Base-by-base conservation (phyloP, 768 basidiomycete species). In the Lactifluus pinguis region DNA sequence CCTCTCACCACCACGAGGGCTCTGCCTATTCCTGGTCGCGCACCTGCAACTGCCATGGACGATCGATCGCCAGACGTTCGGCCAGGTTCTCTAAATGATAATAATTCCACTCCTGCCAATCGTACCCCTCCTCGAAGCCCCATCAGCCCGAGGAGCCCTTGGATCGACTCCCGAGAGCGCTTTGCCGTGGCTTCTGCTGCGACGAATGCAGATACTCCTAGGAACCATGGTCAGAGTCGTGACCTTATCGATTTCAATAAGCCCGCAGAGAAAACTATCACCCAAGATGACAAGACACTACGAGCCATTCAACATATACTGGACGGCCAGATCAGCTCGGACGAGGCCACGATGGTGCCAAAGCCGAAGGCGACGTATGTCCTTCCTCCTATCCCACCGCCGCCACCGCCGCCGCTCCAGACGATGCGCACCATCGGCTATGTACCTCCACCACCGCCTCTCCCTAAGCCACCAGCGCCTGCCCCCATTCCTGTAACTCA, bases 61-160 rank as follows among this genome's bases (percentile, higher is more conserved):
- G 64, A 65, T 42, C 64, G 65, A 41, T 32, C 57, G 19, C 36
- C 61, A 39, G 58, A 63, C 11, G 32, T 52, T 7, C 57, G 53
- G 7, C 49, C 54, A 21, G 36, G 64, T 41, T 53, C 56, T 30
- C 41, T 66, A 11, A 49, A 21, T 41, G 58, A 55, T 34, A 36
- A 41, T 9, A 54, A 39, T 50, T 29, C 41, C 34, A 54, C 47
- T 25, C 25, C 63, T 10, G 51, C 39, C 9, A 57, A 55, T 17
- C 59, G 60, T 25, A 60, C 79, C 11, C 83, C 86, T 30, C 83
- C 85, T 51, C 81, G 80, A 41, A 87, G 86, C 50, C 87, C 87
- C 11, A 75, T 80, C 55, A 84, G 79, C 62, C 78, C 80, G 45
- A 72, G 73, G 47, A 79, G 78, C 55, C 80, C 78, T 8, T 72